Percentiles rank a stretch among this genome's conserved stretches.
These are phyloP conservation scores for Trichophaea hybrida DNA, from an alignment of 2,329 filamentous ascomycete genomes.

Conservation along the genomic window DNA sequence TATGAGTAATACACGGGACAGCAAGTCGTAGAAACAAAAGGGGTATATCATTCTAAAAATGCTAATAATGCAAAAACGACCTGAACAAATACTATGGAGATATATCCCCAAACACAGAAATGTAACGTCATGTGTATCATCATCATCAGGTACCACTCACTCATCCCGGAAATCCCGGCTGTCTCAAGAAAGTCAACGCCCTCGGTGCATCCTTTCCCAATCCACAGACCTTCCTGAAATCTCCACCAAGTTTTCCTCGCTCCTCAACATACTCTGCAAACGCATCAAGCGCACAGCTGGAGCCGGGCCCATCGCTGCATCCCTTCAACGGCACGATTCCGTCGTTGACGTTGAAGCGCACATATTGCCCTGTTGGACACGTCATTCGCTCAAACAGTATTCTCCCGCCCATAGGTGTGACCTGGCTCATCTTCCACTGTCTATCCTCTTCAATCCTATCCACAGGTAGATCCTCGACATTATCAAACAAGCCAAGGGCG, in stretches of 20 bases:
- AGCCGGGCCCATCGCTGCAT: conserved; percentile 36
- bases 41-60: too few species aligned
- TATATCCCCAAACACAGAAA: too few species aligned
- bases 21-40: too few species aligned
- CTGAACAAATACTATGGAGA: too few species aligned
- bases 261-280: conserved; percentile 34
- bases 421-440: conserved; percentile 41
- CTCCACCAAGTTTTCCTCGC: conserved; percentile 32
- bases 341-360: conserved; percentile 45
- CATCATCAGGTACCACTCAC: too few species aligned
- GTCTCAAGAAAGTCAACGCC: conserved; percentile 30
- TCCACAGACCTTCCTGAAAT: conserved; percentile 34
- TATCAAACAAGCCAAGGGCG: conserved; percentile 38
- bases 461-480: conserved; percentile 34
- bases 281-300: conserved; percentile 33
- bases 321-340: conserved; percentile 36
- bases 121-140: too few species aligned
- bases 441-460: conserved; percentile 35
- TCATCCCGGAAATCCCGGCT: conserved; percentile 5
- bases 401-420: conserved; percentile 44
- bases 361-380: conserved; percentile 33
- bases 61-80: too few species aligned
- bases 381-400: conserved; percentile 41
- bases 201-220: conserved; percentile 31
- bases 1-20: too few species aligned